Evolutionary conservation across 805 yeast genomes (phyloP), one percentile per base, ranked within the genome.

Genomic region (Candida gorgasii): DNA sequence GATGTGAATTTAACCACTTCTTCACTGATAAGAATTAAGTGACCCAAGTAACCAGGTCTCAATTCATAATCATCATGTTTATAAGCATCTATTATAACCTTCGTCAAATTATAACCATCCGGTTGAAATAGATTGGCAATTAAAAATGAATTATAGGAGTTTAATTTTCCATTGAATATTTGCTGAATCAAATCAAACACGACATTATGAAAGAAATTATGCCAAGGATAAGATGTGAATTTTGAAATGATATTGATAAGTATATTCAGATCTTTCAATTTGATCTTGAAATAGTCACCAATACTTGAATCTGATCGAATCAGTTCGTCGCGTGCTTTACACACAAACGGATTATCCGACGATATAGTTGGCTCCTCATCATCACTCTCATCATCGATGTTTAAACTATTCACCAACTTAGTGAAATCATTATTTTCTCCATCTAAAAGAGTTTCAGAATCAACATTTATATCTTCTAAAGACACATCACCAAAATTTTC

Each of bases 111-210:
- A 28, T 57, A 52, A 14, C 49, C 47, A 5, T 52, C 52, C 9
- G 34, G 22, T 30, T 51, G 48, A 38, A 62, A 62, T 16, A 62
- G 41, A 33, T 59, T 61, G n/a, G 59, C 58, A 36, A 70, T 69
- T 40, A 70, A 56, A 43, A 70, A 70, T 2, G 75, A 89, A 49
- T 85, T 82, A 65, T 90, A 92, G 55, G 85, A 90, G 11, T 96
- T 92, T 46, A 84, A 78, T 49, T 87, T 92, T 73, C 97, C 98
- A 62, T 89, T 89, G 61, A 93, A 78, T 14, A 93, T 81, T 61
- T 93, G 99, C 63, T 93, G 99, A 23, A 93, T 84, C 48, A 93
- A 80, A 65, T 93, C 99, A 72, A 92, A 93, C 7, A 93, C 96
- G 44, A 93, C 99, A 57, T 92, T 93, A 63, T 93, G 99, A 72